Percentiles rank a stretch among this genome's conserved stretches.
These are phyloP conservation scores for Tuber magnatum DNA, from an alignment of 495 filamentous ascomycete genomes.

Conservation along the genomic window DNA sequence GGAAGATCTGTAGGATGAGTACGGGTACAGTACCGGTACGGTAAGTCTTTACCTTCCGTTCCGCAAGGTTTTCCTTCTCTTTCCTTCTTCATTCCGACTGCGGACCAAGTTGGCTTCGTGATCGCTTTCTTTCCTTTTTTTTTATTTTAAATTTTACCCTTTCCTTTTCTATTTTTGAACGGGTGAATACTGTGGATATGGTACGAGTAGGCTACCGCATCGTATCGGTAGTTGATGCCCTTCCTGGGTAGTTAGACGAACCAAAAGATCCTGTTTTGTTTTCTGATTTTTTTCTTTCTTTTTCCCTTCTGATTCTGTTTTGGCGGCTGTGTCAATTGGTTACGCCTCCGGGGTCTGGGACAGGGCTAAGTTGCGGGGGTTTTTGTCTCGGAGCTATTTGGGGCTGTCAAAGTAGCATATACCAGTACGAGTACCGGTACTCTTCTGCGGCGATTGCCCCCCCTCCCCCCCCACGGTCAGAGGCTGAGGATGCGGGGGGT, in stretches of 20 bases:
- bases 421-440: no score
- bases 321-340: background rate
- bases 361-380: background rate
- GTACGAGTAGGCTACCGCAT: background rate
- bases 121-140: background rate
- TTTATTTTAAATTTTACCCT: no score
- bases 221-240: background rate
- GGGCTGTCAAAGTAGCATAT: background rate
- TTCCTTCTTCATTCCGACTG: background rate
- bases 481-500: conserved; percentile 1
- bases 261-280: background rate
- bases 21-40: background rate
- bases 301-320: background rate
- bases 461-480: background rate
- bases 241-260: background rate
- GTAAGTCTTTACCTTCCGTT: background rate
- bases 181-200: no score
- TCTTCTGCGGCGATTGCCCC: background rate
- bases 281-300: background rate
- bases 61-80: background rate
- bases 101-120: background rate
- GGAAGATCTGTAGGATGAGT: background rate
- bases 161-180: background rate
- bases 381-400: background rate
- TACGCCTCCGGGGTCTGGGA: background rate